A percentile compares a stretch with the other conserved stretches of the same genome.
Evolutionary conservation across 306 rosid genomes (phyloP).

Genomic region (Casuarina cunninghamiana): DNA sequence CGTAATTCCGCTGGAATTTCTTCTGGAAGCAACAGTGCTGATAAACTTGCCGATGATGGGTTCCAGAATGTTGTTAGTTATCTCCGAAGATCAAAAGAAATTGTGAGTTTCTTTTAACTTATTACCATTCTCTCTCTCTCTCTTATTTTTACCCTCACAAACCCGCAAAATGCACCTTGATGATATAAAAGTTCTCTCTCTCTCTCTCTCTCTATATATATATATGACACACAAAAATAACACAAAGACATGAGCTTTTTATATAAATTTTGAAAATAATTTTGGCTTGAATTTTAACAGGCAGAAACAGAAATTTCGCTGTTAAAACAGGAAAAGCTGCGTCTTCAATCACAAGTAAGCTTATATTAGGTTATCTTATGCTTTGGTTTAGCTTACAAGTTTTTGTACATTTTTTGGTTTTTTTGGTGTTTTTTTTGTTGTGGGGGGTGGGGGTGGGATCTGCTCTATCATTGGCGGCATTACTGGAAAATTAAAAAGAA

Average conservation of each 20-base stretch:
- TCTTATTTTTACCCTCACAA: neutral
- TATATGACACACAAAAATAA: no score
- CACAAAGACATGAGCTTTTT: no score
- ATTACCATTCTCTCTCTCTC: conserved; percentile 6
- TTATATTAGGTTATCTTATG: neutral
- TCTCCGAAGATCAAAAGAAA: conserved; percentile 91
- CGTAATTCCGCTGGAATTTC: conserved; percentile 69
- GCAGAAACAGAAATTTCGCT: conserved; percentile 89
- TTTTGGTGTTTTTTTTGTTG: neutral
- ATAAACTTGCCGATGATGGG: conserved; percentile 51
- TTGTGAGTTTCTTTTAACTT: conserved; percentile 50
- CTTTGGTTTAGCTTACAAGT: neutral
- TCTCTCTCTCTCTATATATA: no score
- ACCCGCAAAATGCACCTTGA: no score
- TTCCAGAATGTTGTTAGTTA: conserved; percentile 76
- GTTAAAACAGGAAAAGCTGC: conserved; percentile 80
- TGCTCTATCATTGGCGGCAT: neutral
- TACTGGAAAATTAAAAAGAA: neutral
- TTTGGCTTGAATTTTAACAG: conserved; percentile 44
- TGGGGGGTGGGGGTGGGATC: no score
- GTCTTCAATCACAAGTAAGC: conserved; percentile 81
- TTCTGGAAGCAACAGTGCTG: conserved; percentile 43
- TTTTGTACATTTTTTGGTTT: neutral
- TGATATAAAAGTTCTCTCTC: no score
- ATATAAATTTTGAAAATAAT: neutral